Conservation (phyloP, 202 grass and related monocot genomes). For the Dendrocalamus latiflorus region DNA sequence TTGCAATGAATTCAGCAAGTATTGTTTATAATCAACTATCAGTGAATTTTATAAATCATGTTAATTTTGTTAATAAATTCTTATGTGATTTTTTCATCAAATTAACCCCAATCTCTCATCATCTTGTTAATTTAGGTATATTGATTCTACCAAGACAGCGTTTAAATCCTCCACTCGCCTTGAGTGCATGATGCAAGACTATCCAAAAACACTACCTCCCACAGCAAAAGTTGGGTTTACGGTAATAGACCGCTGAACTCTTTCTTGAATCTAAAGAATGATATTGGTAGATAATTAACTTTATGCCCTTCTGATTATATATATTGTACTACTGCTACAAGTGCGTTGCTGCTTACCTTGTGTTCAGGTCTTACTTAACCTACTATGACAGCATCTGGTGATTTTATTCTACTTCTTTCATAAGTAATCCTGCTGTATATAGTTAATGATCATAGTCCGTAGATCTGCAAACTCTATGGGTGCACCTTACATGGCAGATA, state of each 20-base stretch:
- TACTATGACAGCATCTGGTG: too few species aligned
- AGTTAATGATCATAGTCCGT: too few species aligned
- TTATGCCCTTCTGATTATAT: not conserved
- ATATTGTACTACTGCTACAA: not conserved
- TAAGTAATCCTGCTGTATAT: too few species aligned
- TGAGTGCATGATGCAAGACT: conserved; percentile 99
- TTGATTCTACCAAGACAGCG: conserved; percentile 70
- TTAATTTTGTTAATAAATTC: too few species aligned
- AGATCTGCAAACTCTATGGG: too few species aligned
- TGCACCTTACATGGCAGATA: too few species aligned
- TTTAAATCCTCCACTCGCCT: conserved; percentile 95
- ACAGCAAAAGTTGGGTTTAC: conserved; percentile 94
- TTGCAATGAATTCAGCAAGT: not conserved
- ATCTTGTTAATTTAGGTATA: conserved; percentile 59
- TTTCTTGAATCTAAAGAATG: not conserved
- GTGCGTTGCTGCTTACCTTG: not conserved
- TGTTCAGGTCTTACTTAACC: too few species aligned
- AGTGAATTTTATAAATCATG: not conserved
- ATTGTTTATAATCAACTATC: not conserved
- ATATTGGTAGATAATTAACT: not conserved
- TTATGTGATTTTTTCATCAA: not conserved
- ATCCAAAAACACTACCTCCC: conserved; percentile 84
- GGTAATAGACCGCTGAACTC: conserved; percentile 17
- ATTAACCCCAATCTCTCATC: not conserved
- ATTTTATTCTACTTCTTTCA: too few species aligned